phyloP scores from a whole-genome alignment of 306 rosid species.

The Castanospermum australe region DNA sequence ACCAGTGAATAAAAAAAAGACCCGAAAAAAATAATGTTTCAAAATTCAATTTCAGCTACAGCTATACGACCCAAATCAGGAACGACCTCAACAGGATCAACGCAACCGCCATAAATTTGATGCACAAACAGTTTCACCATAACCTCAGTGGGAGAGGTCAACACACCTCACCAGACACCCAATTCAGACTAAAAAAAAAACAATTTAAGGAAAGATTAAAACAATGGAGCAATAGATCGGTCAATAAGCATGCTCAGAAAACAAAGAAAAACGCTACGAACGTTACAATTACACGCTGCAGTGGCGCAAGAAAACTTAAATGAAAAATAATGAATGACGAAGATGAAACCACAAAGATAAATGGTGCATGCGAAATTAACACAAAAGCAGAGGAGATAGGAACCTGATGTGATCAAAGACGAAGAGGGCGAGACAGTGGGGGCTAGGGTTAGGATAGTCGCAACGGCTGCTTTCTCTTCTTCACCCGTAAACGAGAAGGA shows the following conservation, averaged over 20 bases:
- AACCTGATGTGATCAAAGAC: neutral
- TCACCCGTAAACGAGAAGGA: neutral
- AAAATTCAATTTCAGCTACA: too few species aligned
- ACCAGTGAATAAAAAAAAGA: too few species aligned
- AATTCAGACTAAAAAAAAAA: neutral
- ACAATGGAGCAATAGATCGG: neutral
- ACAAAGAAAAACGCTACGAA: neutral
- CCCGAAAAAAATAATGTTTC: too few species aligned
- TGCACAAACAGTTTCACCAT: neutral
- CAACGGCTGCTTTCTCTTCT: neutral
- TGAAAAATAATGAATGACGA: too few species aligned
- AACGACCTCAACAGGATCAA: neutral
- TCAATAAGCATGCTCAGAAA: neutral
- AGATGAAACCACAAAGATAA: neutral
- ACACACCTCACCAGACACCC: neutral
- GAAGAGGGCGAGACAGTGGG: neutral
- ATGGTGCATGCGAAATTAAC: too few species aligned
- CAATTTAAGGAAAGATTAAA: neutral
- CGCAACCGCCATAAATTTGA: neutral
- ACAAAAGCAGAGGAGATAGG: neutral
- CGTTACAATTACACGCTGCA: neutral
- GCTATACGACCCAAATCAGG: neutral
- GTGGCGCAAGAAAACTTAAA: neutral
- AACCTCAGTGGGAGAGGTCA: neutral
- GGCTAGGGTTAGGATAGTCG: neutral